Conservation (phyloP, 179 eudicot genomes). For the Silene coronaria region DNA sequence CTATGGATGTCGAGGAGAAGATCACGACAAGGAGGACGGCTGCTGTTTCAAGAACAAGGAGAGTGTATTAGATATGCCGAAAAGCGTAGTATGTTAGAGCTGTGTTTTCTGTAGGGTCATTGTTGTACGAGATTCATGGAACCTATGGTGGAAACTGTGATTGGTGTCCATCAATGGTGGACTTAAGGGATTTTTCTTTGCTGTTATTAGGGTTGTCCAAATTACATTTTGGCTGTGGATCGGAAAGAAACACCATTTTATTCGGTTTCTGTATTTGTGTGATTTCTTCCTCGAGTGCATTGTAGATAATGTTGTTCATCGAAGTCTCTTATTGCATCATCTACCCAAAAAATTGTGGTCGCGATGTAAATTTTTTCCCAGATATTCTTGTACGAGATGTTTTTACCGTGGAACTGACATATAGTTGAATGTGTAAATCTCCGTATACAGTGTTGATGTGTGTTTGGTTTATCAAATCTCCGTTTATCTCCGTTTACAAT, state of each 20-base stretch:
- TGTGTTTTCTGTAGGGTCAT: neutral
- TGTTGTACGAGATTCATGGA: slow-evolving; percentile 3
- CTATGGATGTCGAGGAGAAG: slow-evolving; percentile 36
- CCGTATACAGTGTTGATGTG: too few species aligned
- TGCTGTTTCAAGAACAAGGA: slow-evolving; percentile 34
- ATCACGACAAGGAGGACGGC: slow-evolving; percentile 25
- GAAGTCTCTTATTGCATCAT: neutral
- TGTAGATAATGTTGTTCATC: neutral
- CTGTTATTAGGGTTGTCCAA: neutral
- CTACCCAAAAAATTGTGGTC: neutral
- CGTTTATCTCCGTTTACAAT: too few species aligned
- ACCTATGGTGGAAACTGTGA: neutral
- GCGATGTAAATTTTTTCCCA: neutral
- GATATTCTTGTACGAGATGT: neutral
- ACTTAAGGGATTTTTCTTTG: neutral
- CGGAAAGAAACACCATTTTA: neutral
- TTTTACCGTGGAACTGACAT: neutral
- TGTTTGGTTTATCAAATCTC: too few species aligned
- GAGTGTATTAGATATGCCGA: slow-evolving; percentile 15
- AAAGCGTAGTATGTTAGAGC: neutral
- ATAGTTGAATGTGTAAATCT: neutral
- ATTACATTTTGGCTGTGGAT: slow-evolving; percentile 7
- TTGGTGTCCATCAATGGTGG: slow-evolving; percentile 23
- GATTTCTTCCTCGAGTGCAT: neutral
- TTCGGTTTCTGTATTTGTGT: neutral